Evolutionary conservation across 169 alveolate genomes (phyloP).

Genomic region (Cytauxzoon felis): DNA sequence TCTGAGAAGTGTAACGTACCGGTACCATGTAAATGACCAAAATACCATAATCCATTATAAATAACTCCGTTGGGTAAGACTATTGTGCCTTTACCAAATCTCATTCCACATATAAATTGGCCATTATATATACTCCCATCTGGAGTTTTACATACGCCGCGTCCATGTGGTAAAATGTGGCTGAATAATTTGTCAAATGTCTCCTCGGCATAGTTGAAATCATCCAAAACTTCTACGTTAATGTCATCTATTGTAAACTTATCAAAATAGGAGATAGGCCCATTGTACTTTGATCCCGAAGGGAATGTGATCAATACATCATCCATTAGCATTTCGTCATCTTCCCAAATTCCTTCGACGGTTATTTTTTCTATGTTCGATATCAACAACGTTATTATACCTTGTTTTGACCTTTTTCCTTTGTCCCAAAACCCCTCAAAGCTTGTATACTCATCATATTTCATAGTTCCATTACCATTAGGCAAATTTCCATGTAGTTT

Average conservation of each 20-base stretch:
- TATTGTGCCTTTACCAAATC: constrained; percentile 37
- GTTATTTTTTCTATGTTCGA: constrained; percentile 1
- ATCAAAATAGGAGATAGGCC: constrained; percentile 4
- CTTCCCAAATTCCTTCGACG: constrained; percentile 54
- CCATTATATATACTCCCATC: constrained; percentile 47
- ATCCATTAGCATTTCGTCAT: constrained; percentile 22
- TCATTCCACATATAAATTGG: constrained; percentile 22
- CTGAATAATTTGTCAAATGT: constrained; percentile 12
- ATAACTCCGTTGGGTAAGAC: constrained; percentile 38
- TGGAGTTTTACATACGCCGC: constrained; percentile 38
- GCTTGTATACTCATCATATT: constrained; percentile 11
- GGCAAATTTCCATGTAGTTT: constrained; percentile 37
- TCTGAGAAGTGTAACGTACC: constrained; percentile 31
- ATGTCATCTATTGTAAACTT: not conserved
- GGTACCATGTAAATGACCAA: constrained; percentile 49
- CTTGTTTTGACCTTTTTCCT: constrained; percentile 56
- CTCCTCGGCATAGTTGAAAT: constrained; percentile 2
- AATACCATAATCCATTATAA: constrained; percentile 40
- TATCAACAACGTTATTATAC: constrained; percentile 17
- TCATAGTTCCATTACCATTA: constrained; percentile 37
- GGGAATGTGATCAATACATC: constrained; percentile 54
- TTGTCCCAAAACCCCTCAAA: constrained; percentile 52
- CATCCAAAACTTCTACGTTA: not conserved
- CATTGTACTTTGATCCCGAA: constrained; percentile 54
- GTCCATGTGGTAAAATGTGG: constrained; percentile 55